Base-by-base conservation (phyloP, 2,329 filamentous ascomycete genomes). In the Diplodia mutila region DNA sequence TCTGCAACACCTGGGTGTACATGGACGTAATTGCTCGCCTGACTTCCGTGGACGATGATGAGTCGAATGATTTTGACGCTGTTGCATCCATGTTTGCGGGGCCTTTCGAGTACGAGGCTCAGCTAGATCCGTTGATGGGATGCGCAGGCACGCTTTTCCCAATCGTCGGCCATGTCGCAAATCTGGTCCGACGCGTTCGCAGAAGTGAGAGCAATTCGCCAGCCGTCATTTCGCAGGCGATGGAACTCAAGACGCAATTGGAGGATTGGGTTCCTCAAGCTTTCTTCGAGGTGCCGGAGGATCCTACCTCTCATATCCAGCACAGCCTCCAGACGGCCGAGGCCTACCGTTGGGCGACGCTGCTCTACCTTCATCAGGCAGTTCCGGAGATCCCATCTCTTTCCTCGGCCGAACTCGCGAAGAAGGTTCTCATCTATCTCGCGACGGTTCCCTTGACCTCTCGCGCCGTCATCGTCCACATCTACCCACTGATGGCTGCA, bases 1-100 rank as follows among this genome's bases (percentile, higher is more conserved):
- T 92, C 21, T 90, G 88, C 78, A 91, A 91, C 73, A 87, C 87
- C 4, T 91, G 88, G 87, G 84, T 91, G 8, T 92, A 91, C 72
- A 89, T 91, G 85, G 89, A 91, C 74, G 90, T 91, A 32, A 89
- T 91, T 69, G 87, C 89, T 27, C 85, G 89, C 16, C 79, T 92
- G 59, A 91, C 89, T 0, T 88, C 88, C 3, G 78, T 86, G 3
- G 86, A 87, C 68, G 84, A 85, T 42, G 85, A 86, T 27, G 85
- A 87, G 14, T 82, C 81, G 3, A 82, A 83, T 55, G 84, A 87
- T 72, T 85, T 87, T 66, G 78, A 80, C 64, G 59, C 72, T 39
- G 74, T 80, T 74, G 65, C 79, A 75, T 74, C 79, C 75, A 69
- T 73, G 57, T 74, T 80, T 16, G 73, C 75, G 55, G 70, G 72